A percentile compares a stretch with the other conserved stretches of the same genome.
Conservation (phyloP, 495 filamentous ascomycete genomes). For the Penicillium cataractarum region DNA sequence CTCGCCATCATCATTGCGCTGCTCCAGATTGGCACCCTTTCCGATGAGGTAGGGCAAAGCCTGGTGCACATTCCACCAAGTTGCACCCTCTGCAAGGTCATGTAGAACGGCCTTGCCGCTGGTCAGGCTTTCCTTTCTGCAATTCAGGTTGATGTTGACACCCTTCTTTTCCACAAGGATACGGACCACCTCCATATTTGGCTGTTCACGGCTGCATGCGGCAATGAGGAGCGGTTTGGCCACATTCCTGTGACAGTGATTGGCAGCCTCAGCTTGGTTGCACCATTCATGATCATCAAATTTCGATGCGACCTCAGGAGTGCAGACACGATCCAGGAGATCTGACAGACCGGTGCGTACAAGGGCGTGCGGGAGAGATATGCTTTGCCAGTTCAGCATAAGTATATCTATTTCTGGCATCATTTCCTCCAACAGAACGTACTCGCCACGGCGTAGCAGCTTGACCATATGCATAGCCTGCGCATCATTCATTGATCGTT, state of each 20-base stretch:
- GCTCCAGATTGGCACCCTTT: conserved; percentile 21
- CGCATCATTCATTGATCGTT: background rate
- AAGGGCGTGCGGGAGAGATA: background rate
- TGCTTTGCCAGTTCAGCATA: background rate
- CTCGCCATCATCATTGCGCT: conserved; percentile 13
- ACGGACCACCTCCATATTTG: conserved; percentile 23
- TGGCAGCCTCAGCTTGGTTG: background rate
- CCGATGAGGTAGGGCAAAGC: conserved; percentile 26
- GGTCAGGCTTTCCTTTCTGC: background rate
- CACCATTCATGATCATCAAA: conserved; percentile 2
- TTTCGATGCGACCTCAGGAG: background rate
- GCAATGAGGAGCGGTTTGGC: conserved; percentile 15
- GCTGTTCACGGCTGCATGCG: conserved; percentile 18
- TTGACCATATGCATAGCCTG: background rate
- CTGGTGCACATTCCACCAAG: conserved; percentile 25
- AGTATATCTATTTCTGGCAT: background rate
- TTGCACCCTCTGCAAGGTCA: conserved; percentile 15
- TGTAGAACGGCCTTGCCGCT: conserved; percentile 12
- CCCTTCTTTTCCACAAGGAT: conserved; percentile 20
- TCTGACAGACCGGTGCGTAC: background rate
- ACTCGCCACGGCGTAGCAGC: background rate
- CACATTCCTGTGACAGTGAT: background rate
- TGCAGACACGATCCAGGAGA: background rate
- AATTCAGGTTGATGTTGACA: conserved; percentile 11
- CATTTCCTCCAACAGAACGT: background rate